phyloP scores from a whole-genome alignment of 495 filamentous ascomycete genomes.

The Apodospora peruviana region DNA sequence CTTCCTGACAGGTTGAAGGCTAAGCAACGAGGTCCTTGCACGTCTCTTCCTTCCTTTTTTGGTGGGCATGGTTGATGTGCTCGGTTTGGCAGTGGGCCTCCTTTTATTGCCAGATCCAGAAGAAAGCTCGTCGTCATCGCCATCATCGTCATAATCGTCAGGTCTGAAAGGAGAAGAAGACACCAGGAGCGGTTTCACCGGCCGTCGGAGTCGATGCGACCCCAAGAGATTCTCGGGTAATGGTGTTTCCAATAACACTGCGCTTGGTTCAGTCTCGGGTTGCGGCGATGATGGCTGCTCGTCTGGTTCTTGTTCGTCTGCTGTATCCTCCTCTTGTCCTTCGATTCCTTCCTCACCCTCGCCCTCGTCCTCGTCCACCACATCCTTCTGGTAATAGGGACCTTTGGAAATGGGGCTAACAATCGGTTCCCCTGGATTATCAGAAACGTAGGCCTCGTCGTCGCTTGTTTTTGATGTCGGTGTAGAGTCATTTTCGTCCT shows the following conservation, averaged over 20 bases:
- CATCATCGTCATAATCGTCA: too few relatives aligned
- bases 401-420: too few relatives aligned
- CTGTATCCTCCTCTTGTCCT: background rate
- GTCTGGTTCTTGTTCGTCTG: background rate
- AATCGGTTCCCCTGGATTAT: too few relatives aligned
- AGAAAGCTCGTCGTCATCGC: constrained; percentile 1
- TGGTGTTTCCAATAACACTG: background rate
- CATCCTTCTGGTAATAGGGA: too few relatives aligned
- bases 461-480: too few relatives aligned
- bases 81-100: background rate
- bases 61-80: background rate
- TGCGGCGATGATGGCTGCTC: background rate
- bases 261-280: too few relatives aligned
- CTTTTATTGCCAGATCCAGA: background rate
- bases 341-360: background rate
- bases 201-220: background rate
- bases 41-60: background rate
- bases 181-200: too few relatives aligned
- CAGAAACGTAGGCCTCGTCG: too few relatives aligned
- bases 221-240: background rate
- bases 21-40: background rate
- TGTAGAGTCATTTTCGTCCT: too few relatives aligned
- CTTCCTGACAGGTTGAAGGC: background rate
- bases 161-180: too few relatives aligned
- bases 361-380: too few relatives aligned